Evolutionary conservation across 2,329 filamentous ascomycete species (phyloP), one percentile per base, ranked within the genome.

Genomic region (Pseudogymnoascus sp.): DNA sequence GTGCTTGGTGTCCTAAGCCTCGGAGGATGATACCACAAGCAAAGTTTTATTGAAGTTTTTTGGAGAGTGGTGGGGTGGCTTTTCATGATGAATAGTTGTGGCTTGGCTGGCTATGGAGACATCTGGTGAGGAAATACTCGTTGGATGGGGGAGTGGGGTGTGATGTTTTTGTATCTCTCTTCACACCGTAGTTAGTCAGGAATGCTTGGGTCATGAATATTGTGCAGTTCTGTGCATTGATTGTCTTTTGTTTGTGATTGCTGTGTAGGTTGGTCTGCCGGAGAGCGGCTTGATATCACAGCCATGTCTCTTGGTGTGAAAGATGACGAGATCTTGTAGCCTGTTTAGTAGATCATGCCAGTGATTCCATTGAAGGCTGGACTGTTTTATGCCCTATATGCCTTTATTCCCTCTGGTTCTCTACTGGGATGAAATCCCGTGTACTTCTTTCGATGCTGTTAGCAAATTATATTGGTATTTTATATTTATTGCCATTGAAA

Each of bases 11-110:
- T 60, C 33, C 58, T 39, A 60, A 60, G 58, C 58, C 58, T 60
- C 39, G 33, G 38, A 61, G 41, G 38, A 61, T 61, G 38, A 61
- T 49, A 61, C 41, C 60, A 61, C 33, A 55, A 59, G 35, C 38
- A 12, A 61, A 12, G 11, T 43, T 61, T 45, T 61, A n/a, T 55
- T 31, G n/a, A 12, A 12, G 11, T 7, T 23, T 23, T 52, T 31
- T 21, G 39, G 39, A 31, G 45, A 52, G 45, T 3, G 21, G 43
- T 3, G 23, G 21, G 4, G 23, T n/a, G 43, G 23, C 31, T 31
- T 55, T 55, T 55, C 41, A 45, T 55, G 19, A 55, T 55, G 26
- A 12, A 55, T n/a, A 55, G 45, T 14, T 33, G 45, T 55, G 26
- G 26, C 45, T 52, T 55, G 45, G 45, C 45, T 55, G 45, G 45